Percentiles rank a stretch among this genome's conserved stretches.
Evolutionary conservation across 176 grass and related monocot species (phyloP).

Genomic region (Phyllostachys edulis): DNA sequence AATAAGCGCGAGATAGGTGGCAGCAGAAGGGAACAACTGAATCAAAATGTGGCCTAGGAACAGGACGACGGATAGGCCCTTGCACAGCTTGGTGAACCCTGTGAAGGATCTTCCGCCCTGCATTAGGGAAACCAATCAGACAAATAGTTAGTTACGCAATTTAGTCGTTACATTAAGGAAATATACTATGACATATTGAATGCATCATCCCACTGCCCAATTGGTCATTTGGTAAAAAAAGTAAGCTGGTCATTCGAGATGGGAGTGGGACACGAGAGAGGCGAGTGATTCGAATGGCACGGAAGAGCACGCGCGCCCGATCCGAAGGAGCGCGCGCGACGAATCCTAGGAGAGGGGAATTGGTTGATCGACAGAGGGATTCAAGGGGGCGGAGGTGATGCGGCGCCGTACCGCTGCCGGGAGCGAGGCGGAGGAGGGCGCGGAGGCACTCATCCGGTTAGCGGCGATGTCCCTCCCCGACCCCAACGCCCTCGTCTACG

Average conservation of each 20-base stretch:
- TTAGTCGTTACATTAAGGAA: neutral
- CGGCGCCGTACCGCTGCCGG: slow-evolving; percentile 19
- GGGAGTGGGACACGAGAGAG: neutral
- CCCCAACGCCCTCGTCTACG: neutral
- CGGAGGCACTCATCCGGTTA: slow-evolving; percentile 14
- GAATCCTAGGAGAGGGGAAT: neutral
- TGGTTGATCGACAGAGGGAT: neutral
- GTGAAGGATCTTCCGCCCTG: slow-evolving; percentile 64
- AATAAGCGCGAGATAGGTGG: slow-evolving; percentile 68
- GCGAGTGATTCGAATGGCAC: neutral
- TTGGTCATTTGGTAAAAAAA: neutral
- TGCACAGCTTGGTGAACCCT: slow-evolving; percentile 80
- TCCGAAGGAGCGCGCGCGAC: neutral
- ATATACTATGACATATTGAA: neutral
- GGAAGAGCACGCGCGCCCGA: neutral
- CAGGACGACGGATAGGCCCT: slow-evolving; percentile 69
- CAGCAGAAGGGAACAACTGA: slow-evolving; percentile 64
- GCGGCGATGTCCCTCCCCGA: neutral
- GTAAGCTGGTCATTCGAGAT: neutral
- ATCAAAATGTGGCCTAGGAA: slow-evolving; percentile 58
- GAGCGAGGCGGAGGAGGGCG: neutral
- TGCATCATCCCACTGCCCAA: neutral
- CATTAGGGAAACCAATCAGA: slow-evolving; percentile 9
- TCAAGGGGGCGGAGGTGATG: neutral
- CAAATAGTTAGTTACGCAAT: neutral